A percentile compares a stretch with the other conserved stretches of the same genome.
Evolutionary conservation across 345 rosid species (phyloP).

Genomic region (Reutealis trisperma): DNA sequence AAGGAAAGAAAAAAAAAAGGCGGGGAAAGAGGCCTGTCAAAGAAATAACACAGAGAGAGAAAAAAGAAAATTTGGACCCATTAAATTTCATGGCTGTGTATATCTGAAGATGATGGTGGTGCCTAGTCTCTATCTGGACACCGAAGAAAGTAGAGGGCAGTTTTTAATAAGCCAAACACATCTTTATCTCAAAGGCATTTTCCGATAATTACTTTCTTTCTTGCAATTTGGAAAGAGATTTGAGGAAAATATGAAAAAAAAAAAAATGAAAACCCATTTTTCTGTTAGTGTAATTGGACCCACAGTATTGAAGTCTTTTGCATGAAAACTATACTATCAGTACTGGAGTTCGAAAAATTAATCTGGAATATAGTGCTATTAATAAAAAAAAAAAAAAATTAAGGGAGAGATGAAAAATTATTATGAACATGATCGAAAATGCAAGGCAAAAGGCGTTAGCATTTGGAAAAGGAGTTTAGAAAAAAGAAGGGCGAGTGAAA

Average conservation of each 20-base stretch:
- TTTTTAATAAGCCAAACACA: slow-evolving; percentile 31
- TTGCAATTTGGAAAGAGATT: not conserved
- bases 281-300: not conserved
- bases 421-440: not conserved
- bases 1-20: not conserved
- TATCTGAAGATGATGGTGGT: slow-evolving; percentile 15
- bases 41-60: not conserved
- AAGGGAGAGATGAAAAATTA: too few species aligned
- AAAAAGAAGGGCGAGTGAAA: not conserved
- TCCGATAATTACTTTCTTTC: not conserved
- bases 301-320: slow-evolving; percentile 1
- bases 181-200: slow-evolving; percentile 14
- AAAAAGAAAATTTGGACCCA: slow-evolving; percentile 5
- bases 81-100: slow-evolving; percentile 24
- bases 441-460: not conserved
- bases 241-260: too few species aligned
- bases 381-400: not conserved
- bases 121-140: slow-evolving; percentile 43
- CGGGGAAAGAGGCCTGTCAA: slow-evolving; percentile 11
- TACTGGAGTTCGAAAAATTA: too few species aligned
- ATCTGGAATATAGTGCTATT: too few species aligned
- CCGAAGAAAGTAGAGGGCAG: slow-evolving; percentile 22
- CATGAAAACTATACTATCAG: not conserved
- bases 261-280: too few species aligned
- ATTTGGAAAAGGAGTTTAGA: not conserved